A percentile compares a stretch with the other conserved stretches of the same genome.
These are phyloP conservation scores for Metschnikowia chrysomelidarum DNA, from an alignment of 805 yeast species.

Conservation along the genomic window DNA sequence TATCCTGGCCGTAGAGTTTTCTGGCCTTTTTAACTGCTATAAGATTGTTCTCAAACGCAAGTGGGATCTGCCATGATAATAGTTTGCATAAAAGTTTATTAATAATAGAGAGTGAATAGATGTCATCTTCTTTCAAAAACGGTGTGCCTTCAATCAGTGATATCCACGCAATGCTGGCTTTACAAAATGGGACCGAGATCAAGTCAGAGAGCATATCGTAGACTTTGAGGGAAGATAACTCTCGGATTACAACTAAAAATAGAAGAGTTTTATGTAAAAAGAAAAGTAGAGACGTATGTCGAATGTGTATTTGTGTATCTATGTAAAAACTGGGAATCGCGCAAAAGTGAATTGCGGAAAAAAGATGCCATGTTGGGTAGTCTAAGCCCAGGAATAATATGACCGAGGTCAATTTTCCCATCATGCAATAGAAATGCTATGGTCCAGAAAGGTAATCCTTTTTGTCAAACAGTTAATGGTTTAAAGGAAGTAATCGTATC, in stretches of 20 bases:
- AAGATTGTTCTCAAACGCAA: constrained; percentile 7
- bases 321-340: constrained; percentile 1
- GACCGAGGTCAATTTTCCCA: too few relatives aligned
- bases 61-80: constrained; percentile 2
- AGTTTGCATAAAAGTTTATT: constrained; percentile 5
- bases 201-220: constrained; percentile 8
- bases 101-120: constrained; percentile 9
- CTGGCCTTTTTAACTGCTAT: constrained; percentile 7
- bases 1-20: constrained; percentile 8
- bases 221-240: neutral
- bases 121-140: constrained; percentile 3
- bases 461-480: too few relatives aligned
- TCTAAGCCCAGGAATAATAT: too few relatives aligned
- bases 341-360: too few relatives aligned
- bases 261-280: neutral
- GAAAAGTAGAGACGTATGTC: neutral
- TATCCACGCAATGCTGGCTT: constrained; percentile 9
- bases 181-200: constrained; percentile 8
- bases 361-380: too few relatives aligned
- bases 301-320: constrained; percentile 5
- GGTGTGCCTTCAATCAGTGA: constrained; percentile 6
- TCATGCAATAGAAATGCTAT: too few relatives aligned
- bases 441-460: too few relatives aligned
- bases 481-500: too few relatives aligned
- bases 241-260: neutral